These are phyloP conservation scores for Paecilomyces fulvus DNA, from an alignment of 2,329 filamentous ascomycete genomes.

Conservation along the genomic window DNA sequence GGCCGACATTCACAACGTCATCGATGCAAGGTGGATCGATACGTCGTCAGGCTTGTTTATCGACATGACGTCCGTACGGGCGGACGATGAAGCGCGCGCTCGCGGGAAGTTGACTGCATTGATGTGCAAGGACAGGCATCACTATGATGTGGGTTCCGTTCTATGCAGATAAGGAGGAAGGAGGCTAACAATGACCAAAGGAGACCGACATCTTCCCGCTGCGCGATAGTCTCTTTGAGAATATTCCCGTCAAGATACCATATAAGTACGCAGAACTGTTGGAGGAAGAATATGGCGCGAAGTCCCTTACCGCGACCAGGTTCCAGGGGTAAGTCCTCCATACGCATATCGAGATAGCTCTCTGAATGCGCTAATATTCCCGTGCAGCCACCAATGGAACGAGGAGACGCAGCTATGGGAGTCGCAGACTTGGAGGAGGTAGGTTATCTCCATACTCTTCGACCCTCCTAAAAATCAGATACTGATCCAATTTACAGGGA, in stretches of 20 bases:
- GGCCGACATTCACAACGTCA: constrained; percentile 45
- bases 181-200: constrained; percentile 9
- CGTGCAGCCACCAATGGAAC: constrained; percentile 27
- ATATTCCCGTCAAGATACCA: constrained; percentile 45
- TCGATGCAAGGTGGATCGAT: constrained; percentile 56
- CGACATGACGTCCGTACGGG: constrained; percentile 51
- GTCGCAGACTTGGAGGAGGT: constrained; percentile 7
- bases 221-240: constrained; percentile 47
- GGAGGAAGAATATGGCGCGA: constrained; percentile 46
- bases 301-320: constrained; percentile 38
- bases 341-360: neutral
- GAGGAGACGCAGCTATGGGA: constrained; percentile 24
- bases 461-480: neutral
- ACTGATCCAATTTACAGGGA: constrained; percentile 3
- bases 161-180: neutral
- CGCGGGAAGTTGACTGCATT: constrained; percentile 35
- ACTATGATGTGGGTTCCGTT: constrained; percentile 34
- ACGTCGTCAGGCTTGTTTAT: constrained; percentile 52
- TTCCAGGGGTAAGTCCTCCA: constrained; percentile 31
- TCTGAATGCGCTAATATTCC: constrained; percentile 3
- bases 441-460: neutral
- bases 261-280: constrained; percentile 49
- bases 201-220: constrained; percentile 50
- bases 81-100: constrained; percentile 32
- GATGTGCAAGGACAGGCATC: constrained; percentile 51